These are phyloP conservation scores for sunflower (Helianthus annuus) DNA, from an alignment of 129 eudicot genomes.

Conservation along the genomic window HanXRQr2.0-SUNRISE NC_035443.2:64979457-64979956, in stretches of 20 bases:
- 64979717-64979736: conserved; percentile 95
- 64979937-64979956: conserved; percentile 10
- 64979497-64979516: conserved; percentile 17
- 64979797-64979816: too few species aligned
- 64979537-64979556: background rate
- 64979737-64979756: conserved; percentile 43
- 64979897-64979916: conserved; percentile 52
- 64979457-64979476: conserved; percentile 71
- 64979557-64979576: background rate
- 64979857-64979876: background rate
- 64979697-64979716: conserved; percentile 73
- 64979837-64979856: background rate
- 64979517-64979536: background rate
- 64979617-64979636: conserved; percentile 4
- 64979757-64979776: conserved; percentile 34
- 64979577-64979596: background rate
- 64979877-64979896: background rate
- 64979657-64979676: conserved; percentile 90
- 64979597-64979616: background rate
- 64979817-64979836: too few species aligned
- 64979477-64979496: conserved; percentile 1
- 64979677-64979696: conserved; percentile 83
- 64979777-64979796: background rate
- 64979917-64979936: conserved; percentile 46
- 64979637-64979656: conserved; percentile 49